Conservation (phyloP, 805 yeast species). For the Saccharomycopsis javanensis region DNA sequence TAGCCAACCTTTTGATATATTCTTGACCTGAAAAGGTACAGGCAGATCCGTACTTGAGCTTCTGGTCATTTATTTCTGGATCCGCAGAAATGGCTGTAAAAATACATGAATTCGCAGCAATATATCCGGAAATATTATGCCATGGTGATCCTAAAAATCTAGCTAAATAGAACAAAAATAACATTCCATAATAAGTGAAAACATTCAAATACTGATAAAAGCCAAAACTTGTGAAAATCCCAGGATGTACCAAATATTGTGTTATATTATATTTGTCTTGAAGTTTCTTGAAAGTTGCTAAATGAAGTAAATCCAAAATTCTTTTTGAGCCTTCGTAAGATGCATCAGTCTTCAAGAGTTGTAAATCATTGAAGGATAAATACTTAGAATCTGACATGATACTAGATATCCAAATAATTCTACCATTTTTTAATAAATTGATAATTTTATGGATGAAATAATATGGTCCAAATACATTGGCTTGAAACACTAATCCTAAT, state of each 20-base stretch:
- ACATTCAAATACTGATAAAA: slow-evolving; percentile 68
- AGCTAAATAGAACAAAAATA: slow-evolving; percentile 72
- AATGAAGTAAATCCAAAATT: slow-evolving; percentile 72
- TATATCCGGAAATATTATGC: slow-evolving; percentile 83
- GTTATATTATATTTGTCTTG: slow-evolving; percentile 40
- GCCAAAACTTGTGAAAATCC: slow-evolving; percentile 79
- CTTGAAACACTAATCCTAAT: slow-evolving; percentile 83
- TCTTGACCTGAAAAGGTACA: slow-evolving; percentile 55
- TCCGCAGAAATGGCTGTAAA: slow-evolving; percentile 50
- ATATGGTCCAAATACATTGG: slow-evolving; percentile 95
- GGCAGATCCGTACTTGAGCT: slow-evolving; percentile 65
- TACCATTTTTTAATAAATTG: slow-evolving; percentile 39
- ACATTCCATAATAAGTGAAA: slow-evolving; percentile 79
- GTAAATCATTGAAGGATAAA: slow-evolving; percentile 66
- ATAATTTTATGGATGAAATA: slow-evolving; percentile 62
- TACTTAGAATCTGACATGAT: slow-evolving; percentile 70
- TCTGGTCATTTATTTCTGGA: slow-evolving; percentile 37
- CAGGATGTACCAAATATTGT: slow-evolving; percentile 85
- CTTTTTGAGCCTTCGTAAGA: slow-evolving; percentile 92
- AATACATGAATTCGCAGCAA: slow-evolving; percentile 81
- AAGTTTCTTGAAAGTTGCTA: slow-evolving; percentile 51
- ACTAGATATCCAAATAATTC: slow-evolving; percentile 78
- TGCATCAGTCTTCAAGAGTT: slow-evolving; percentile 49
- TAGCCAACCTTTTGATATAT: slow-evolving; percentile 43
- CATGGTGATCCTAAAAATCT: slow-evolving; percentile 75